Evolutionary conservation across 2,329 filamentous ascomycete genomes (phyloP), one percentile per base, ranked within the genome.

Genomic region (Tolypocladium sp.): DNA sequence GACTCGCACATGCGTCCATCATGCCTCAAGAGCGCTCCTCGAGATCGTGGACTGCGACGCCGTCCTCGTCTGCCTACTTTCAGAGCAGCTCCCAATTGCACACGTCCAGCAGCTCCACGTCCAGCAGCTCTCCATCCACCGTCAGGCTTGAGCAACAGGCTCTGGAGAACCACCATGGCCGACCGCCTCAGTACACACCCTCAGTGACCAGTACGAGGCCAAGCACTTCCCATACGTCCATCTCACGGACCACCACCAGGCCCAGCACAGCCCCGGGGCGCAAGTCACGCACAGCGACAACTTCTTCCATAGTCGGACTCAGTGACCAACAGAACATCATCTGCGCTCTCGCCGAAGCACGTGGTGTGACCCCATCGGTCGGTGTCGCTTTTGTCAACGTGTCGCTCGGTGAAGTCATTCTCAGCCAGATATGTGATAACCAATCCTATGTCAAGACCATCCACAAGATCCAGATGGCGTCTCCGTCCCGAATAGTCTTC

Each of bases 401-500:
- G 3, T 87, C 90, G 49, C 92, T 90, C 2, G 90, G 89, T 44
- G 91, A 96, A 73, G 90, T 86, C 20, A 85, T 92, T 35, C 80
- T 97, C 44, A 95, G 91, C 68, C 91, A 97, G 68, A 93, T 97
- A 63, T 92, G 89, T 68, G 93, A 97, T 71, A 95, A 88, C 59
- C 92, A 96, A 70, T 95, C 92, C 40, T 97, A 96, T 70, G 87
- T 92, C 59, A 88, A 87, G 68, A 96, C 92, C 0, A 79, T 96
- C 37, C 90, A 96, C 72, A 96, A 97, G 70, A 81, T 97, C 40
- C 83, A 84, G 57, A 85, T 96, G 30, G 89, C 91, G 65, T 84
- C 88, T 30, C 92, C 93, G 0, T 89, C 87, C 2, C 85, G 88
- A 63, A 89, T 97, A 56, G 76, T 97, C 1, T 87, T 96, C 64